Evolutionary conservation across 805 yeast genomes (phyloP).

Genomic region (Candida silvicultrix): DNA sequence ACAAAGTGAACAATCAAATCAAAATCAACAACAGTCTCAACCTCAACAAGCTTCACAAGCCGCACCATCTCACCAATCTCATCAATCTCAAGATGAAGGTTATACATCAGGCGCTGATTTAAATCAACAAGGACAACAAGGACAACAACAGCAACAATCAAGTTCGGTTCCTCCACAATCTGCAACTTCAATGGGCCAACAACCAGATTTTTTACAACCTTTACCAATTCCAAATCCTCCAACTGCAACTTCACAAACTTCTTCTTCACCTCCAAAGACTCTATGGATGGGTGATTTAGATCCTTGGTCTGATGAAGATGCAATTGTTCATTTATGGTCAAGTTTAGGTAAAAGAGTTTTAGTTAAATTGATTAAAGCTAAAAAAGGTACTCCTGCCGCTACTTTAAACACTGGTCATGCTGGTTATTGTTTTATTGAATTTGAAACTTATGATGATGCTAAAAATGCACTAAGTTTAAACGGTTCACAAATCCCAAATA

Average conservation of each 20-base stretch:
- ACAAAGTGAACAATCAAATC: not conserved
- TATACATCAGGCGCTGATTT: too few relatives aligned
- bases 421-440: constrained; percentile 79
- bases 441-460: constrained; percentile 62
- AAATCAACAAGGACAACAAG: too few relatives aligned
- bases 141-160: too few relatives aligned
- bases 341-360: constrained; percentile 47
- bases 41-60: not conserved
- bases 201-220: constrained; percentile 19
- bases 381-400: constrained; percentile 31
- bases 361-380: constrained; percentile 60
- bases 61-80: not conserved
- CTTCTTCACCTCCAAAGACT: constrained; percentile 53
- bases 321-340: constrained; percentile 54
- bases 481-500: constrained; percentile 58
- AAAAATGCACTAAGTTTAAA: constrained; percentile 61
- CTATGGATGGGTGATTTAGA: constrained; percentile 88
- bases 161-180: too few relatives aligned
- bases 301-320: constrained; percentile 68
- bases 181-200: too few relatives aligned
- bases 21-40: not conserved
- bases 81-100: constrained; percentile 6
- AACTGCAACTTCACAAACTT: constrained; percentile 39
- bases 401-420: constrained; percentile 33
- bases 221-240: constrained; percentile 47